Conservation (phyloP, 2,329 filamentous ascomycete genomes). For the Epichloe festucae region DNA sequence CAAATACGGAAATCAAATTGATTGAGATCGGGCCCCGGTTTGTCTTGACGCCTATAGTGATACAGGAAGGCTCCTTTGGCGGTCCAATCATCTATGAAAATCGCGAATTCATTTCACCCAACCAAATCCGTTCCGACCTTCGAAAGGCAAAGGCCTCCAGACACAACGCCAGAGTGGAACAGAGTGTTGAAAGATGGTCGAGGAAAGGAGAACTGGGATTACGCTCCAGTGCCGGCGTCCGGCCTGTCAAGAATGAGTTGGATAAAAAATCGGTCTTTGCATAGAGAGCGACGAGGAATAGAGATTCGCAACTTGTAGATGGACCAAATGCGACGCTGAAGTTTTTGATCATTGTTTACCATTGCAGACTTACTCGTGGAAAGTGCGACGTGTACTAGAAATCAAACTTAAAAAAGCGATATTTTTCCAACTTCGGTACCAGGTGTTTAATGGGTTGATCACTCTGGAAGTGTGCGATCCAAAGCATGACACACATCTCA, state of each 20-base stretch:
- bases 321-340: not conserved
- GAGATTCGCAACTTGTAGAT: not conserved
- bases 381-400: not conserved
- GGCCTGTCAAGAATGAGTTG: constrained; percentile 52
- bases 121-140: constrained; percentile 79
- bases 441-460: too few species aligned
- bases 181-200: constrained; percentile 54
- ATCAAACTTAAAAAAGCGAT: too few species aligned
- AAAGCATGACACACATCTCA: too few species aligned
- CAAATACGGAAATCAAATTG: constrained; percentile 65
- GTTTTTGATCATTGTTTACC: not conserved
- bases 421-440: too few species aligned
- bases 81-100: constrained; percentile 98
- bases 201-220: constrained; percentile 71
- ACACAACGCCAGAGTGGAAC: constrained; percentile 66
- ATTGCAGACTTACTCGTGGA: not conserved
- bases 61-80: constrained; percentile 88
- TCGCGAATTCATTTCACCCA: constrained; percentile 91
- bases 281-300: constrained; percentile 22
- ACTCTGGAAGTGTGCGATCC: too few species aligned
- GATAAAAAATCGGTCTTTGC: constrained; percentile 68
- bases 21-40: constrained; percentile 92
- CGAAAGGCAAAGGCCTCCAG: constrained; percentile 61
- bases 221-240: constrained; percentile 49
- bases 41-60: constrained; percentile 86